These are phyloP conservation scores for Mortierella sp. DNA, from an alignment of 371 early-diverging fungal genomes.

Conservation along the genomic window DNA sequence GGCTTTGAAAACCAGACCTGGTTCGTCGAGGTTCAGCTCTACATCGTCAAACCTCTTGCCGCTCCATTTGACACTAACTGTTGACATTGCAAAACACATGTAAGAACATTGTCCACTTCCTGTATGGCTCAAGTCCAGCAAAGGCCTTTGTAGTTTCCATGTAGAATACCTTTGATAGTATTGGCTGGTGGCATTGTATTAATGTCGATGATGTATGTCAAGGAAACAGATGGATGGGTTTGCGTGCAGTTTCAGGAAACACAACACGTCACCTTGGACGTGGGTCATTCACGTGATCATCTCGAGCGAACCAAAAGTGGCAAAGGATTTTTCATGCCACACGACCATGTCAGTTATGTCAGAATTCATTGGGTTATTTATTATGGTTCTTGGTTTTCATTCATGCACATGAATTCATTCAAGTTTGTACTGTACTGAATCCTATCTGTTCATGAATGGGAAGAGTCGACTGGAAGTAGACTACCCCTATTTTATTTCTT, in stretches of 20 bases:
- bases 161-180: constrained; percentile 48
- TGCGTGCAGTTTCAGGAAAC: background rate
- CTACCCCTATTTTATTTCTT: too few relatives aligned
- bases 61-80: constrained; percentile 93
- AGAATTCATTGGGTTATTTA: too few relatives aligned
- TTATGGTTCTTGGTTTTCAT: too few relatives aligned
- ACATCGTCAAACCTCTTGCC: constrained; percentile 89
- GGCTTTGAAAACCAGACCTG: constrained; percentile 87
- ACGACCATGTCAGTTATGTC: too few relatives aligned
- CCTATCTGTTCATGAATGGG: too few relatives aligned
- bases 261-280: background rate
- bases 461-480: too few relatives aligned
- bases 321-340: too few relatives aligned
- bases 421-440: too few relatives aligned
- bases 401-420: too few relatives aligned
- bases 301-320: too few relatives aligned
- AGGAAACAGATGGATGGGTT: background rate
- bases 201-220: background rate
- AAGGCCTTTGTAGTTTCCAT: background rate
- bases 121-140: too few relatives aligned
- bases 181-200: constrained; percentile 48
- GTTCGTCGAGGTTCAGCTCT: constrained; percentile 82
- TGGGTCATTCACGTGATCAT: background rate
- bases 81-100: background rate
- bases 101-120: background rate